Percentiles rank a stretch among this genome's conserved stretches.
These are phyloP conservation scores for Fusarium irregulare DNA, from an alignment of 2,329 filamentous ascomycete genomes.

Conservation along the genomic window DNA sequence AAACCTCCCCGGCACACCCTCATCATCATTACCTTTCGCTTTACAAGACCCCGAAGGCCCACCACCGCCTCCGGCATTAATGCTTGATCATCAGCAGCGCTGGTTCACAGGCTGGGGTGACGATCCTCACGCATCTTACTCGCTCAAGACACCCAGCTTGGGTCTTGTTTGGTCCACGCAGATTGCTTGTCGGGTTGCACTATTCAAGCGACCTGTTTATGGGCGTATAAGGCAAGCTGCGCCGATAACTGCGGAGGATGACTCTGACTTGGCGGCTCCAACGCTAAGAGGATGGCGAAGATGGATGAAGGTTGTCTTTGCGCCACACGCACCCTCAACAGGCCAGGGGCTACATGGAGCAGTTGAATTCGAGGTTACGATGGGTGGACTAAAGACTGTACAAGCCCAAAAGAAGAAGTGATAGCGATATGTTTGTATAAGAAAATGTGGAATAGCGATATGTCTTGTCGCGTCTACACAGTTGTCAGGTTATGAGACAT, in stretches of 20 bases:
- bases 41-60: conserved; percentile 47
- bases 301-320: conserved; percentile 91
- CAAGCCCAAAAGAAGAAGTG: conserved; percentile 20
- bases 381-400: conserved; percentile 66
- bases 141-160: conserved; percentile 84
- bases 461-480: not conserved
- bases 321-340: conserved; percentile 74
- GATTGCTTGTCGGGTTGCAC: conserved; percentile 81
- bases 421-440: not conserved
- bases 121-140: conserved; percentile 59
- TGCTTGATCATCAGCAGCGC: conserved; percentile 88
- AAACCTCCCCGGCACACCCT: conserved; percentile 50
- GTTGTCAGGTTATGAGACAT: not conserved
- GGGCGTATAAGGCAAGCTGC: conserved; percentile 52
- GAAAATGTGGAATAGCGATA: not conserved
- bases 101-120: conserved; percentile 98
- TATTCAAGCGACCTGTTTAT: conserved; percentile 77
- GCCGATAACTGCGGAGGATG: conserved; percentile 53
- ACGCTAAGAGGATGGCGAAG: conserved; percentile 73
- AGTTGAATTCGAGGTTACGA: conserved; percentile 80
- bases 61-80: conserved; percentile 65
- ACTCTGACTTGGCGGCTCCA: conserved; percentile 56
- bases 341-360: conserved; percentile 62
- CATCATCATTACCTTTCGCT: conserved; percentile 55
- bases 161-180: conserved; percentile 94